A percentile compares a stretch with the other conserved stretches of the same genome.
These are phyloP conservation scores for Spizellomyces sp. DNA, from an alignment of 192 early-diverging fungal species.

Conservation along the genomic window DNA sequence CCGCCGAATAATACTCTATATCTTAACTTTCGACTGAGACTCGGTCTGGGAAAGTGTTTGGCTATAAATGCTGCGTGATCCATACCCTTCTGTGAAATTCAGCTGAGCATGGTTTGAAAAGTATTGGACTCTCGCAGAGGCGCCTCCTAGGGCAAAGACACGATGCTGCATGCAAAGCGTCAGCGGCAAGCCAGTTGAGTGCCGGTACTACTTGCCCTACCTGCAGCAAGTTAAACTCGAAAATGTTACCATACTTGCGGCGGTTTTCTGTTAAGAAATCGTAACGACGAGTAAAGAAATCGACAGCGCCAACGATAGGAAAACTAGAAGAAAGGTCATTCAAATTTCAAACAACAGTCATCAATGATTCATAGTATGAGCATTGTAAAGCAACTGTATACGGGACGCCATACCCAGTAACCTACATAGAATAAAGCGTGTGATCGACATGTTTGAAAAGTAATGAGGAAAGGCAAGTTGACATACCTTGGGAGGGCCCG, in stretches of 20 bases:
- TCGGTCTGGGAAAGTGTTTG: no score
- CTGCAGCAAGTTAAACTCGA: slow-evolving; percentile 5
- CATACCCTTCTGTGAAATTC: not conserved
- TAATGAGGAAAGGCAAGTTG: no score
- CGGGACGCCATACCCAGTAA: no score
- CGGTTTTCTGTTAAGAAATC: not conserved
- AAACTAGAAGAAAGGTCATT: not conserved
- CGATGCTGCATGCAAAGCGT: not conserved
- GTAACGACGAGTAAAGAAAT: slow-evolving; percentile 3
- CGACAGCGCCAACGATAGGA: not conserved
- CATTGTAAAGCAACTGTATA: no score
- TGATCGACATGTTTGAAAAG: no score
- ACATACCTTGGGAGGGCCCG: not conserved
- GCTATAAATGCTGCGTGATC: no score
- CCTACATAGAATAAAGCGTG: no score
- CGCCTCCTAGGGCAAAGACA: not conserved
- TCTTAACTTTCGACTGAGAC: no score
- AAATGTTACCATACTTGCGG: not conserved
- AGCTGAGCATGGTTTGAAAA: not conserved
- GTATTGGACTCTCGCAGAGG: not conserved
- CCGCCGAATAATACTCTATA: not conserved
- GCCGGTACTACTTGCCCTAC: not conserved
- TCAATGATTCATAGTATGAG: no score
- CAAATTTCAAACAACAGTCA: no score
- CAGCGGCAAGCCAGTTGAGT: no score